Evolutionary conservation across 2,329 filamentous ascomycete species (phyloP), one percentile per base, ranked within the genome.

Genomic region (Talaromyces atroroseus): DNA sequence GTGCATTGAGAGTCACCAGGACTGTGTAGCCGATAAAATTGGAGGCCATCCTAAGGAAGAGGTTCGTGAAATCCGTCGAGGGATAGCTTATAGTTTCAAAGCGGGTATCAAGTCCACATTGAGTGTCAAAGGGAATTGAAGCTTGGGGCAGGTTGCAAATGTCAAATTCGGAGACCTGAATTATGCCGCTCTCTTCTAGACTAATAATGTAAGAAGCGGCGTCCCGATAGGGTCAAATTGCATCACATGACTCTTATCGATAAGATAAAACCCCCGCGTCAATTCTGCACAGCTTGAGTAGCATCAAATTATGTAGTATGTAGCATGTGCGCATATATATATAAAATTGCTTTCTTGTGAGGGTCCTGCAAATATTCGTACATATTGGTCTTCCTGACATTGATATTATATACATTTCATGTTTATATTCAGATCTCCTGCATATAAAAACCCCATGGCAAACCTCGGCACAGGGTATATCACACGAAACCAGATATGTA

Each of bases 11-110:
- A 36, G 86, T 87, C 65, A 94, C 85, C 59, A 84, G 76, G 74
- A 94, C 89, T 59, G 86, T 84, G 70, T 89, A 81, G 60, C 89
- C 89, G 66, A 90, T 84, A 69, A 92, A 90, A 66, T 84, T 79
- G 58, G 80, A 78, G 49, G 86, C 84, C 85, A 88, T 88, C 63
- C 58, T 74, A 61, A 60, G 53, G 49, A 40, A 53, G 36, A 44
- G 26, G 26, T 5, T 11, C 26, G 26, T 10, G 26, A 29, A 4
- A 3, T 49, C 42, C 34, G 54, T 38, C n/a, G 38, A 42, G 4
- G 12, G 40, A 10, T 21, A 11, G 23, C 12, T 42, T 16, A 20
- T 44, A 18, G 1, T 21, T 4, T 12, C 2, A 21, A 23, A 4
- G 20, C 7, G 1, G 11, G 4, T 2, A 14, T 11, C 4, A 44